phyloP scores from a whole-genome alignment of 164 flowering plant genomes.

The Protea cynaroides region DNA sequence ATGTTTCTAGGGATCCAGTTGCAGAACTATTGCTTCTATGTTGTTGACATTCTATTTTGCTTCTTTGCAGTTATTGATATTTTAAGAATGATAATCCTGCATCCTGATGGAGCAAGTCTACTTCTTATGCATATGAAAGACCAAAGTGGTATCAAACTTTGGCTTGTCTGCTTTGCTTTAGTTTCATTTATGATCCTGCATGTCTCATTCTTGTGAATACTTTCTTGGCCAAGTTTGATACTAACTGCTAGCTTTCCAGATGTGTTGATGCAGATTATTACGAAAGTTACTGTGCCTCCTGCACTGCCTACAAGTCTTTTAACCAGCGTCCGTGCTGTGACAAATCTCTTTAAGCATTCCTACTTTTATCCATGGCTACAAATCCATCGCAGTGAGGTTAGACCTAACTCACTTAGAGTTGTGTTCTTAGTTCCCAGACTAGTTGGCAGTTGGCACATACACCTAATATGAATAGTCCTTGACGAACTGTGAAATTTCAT shows the following conservation, averaged over 20 bases:
- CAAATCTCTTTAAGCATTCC: conserved; percentile 75
- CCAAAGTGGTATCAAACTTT: conserved; percentile 41
- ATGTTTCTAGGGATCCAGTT: neutral
- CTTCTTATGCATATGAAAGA: conserved; percentile 45
- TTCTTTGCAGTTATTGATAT: conserved; percentile 73
- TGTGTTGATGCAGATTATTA: conserved; percentile 55
- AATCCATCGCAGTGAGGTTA: conserved; percentile 66
- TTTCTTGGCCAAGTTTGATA: conserved; percentile 1
- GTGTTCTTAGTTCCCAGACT: neutral
- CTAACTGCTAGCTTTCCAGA: conserved; percentile 34
- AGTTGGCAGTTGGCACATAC: too few species aligned
- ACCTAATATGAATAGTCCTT: too few species aligned
- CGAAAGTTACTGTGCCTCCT: conserved; percentile 51
- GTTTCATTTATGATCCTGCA: neutral
- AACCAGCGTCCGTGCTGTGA: conserved; percentile 62
- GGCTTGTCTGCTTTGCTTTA: neutral
- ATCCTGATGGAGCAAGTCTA: conserved; percentile 73
- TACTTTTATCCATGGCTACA: conserved; percentile 61
- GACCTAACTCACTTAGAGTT: conserved; percentile 3
- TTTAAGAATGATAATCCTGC: conserved; percentile 68
- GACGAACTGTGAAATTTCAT: too few species aligned
- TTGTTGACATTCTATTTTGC: neutral
- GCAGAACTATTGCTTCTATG: too few species aligned
- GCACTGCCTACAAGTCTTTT: conserved; percentile 62
- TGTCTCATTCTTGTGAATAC: neutral